Base-by-base conservation (phyloP, 306 rosid genomes). In the Ammopiptanthus mongolicus region DNA sequence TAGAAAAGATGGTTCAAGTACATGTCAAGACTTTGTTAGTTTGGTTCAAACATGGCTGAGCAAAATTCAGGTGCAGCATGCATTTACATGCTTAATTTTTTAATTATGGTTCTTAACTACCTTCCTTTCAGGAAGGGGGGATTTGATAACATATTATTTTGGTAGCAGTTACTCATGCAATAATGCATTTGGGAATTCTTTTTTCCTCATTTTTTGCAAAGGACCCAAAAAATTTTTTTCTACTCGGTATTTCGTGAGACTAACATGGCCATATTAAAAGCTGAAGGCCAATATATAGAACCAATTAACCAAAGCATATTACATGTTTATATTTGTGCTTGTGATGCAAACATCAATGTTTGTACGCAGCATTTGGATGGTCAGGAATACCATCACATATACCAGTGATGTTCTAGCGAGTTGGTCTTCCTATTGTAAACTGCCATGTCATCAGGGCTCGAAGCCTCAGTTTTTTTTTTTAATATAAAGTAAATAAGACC, bases 11-110 rank as follows among this genome's bases (percentile, higher is more conserved):
- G 89, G 93, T 42, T 80, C 84, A 69, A 80, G 82, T 57, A 86
- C 83, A 33, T 92, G 99, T 83, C 92, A 90, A 82, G 98, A 96
- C 84, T 92, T 96, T 83, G 90, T 91, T 73, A 83, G 87, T 86
- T 81, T 84, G 77, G 98, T 81, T 73, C 99, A 88, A 77, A 78
- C 83, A 68, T 96, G 98, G 98, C 78, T 96, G 78, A 89, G 69
- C 86, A 96, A 90, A 89, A 84, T 90, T 80, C 90, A 89, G 99
- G 99, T 96, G 78, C 78, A 13, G 7, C 50, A 56, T 75, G 39
- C 61, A 62, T 73, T 70, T 68, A 36, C 56, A 60, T 72, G 69
- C 25, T 33, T 56, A 41, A 50, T 50, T 21, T 52, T 23, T 21
- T 66, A 18, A 33, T 8, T 53, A 4, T 51, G 46, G 57, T 44